Percentiles rank a stretch among this genome's conserved stretches.
phyloP scores from a whole-genome alignment of 2,329 filamentous ascomycete genomes.

The Cladosporium colombiae region DNA sequence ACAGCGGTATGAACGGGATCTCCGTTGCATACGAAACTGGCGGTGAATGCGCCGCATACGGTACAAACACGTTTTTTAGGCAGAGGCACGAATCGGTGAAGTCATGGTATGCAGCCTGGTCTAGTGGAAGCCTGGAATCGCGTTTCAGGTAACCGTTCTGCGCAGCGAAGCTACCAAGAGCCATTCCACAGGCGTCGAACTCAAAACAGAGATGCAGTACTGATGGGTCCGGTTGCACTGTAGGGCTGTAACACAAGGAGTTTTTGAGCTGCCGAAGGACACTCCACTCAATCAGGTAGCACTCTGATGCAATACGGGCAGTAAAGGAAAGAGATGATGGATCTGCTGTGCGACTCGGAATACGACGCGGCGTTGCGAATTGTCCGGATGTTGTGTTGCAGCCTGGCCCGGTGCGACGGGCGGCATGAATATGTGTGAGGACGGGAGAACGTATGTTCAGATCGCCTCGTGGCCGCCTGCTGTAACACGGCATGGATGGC shows the following conservation, averaged over 20 bases:
- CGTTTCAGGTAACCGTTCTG: constrained; percentile 1
- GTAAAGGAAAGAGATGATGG: neutral
- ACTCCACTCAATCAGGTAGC: neutral
- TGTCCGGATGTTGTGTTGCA: constrained; percentile 8
- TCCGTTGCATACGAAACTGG: neutral
- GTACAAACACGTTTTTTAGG: neutral
- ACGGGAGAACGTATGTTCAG: neutral
- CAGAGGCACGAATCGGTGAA: neutral
- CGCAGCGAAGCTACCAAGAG: constrained; percentile 5
- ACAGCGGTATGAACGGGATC: neutral
- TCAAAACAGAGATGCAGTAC: neutral
- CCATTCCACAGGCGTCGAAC: neutral
- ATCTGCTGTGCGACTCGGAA: constrained; percentile 4
- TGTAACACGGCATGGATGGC: constrained; percentile 1
- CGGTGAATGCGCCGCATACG: neutral
- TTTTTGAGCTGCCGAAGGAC: neutral
- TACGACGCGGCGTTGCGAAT: constrained; percentile 3
- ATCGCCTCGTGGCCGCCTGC: constrained; percentile 12
- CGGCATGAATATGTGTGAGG: constrained; percentile 16
- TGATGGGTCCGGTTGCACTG: neutral
- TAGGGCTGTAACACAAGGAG: neutral
- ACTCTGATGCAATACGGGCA: neutral
- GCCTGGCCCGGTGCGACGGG: neutral
- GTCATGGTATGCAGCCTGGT: neutral
- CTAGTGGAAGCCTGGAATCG: neutral